Evolutionary conservation across 2,329 filamentous ascomycete genomes (phyloP), one percentile per base, ranked within the genome.

Genomic region (Basipetospora chlamydospora): DNA sequence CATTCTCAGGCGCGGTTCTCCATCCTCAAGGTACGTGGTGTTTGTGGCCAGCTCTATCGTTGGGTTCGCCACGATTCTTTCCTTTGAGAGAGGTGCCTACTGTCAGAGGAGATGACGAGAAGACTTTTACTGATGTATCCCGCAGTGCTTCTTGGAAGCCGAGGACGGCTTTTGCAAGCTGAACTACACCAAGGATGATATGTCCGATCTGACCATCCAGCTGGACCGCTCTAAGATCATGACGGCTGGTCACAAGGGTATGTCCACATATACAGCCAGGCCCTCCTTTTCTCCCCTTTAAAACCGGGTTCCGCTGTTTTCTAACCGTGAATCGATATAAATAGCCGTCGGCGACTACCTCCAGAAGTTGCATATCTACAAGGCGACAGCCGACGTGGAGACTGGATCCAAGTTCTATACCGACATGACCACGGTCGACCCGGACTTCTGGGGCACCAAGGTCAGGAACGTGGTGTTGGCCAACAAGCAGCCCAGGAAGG

Each of bases 1-100:
- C 86, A 94, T 53, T 92, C 85, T 59, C 85, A 93, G 58, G 87
- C 86, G 16, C 80, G 87, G 9, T 95, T 86, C 60, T 83, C 80
- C 35, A 94, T 95, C 49, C 63, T 95, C 28, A 75, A 73, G 48
- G 55, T 56, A 41, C 12, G 47, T 39, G 17, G 17, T 18, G n/a
- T n/a, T n/a, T n/a, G n/a, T n/a, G n/a, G n/a, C n/a, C n/a, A n/a
- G n/a, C n/a, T n/a, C n/a, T 21, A 12, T 35, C 25, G 20, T 21
- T 29, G n/a, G n/a, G n/a, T n/a, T n/a, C n/a, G n/a, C n/a, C n/a
- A n/a, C n/a, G n/a, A n/a, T 29, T 29, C 12, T 15, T 26, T 16
- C 28, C 28, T 16, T 25, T 6, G 22, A 25, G 6, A 25, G 22
- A 6, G 22, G 22, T 25, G 22, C 22, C 22, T 25, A 25, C 6